Evolutionary conservation across 2,329 filamentous ascomycete genomes (phyloP), one percentile per base, ranked within the genome.

Genomic region (Rhynchosporium agropyri): DNA sequence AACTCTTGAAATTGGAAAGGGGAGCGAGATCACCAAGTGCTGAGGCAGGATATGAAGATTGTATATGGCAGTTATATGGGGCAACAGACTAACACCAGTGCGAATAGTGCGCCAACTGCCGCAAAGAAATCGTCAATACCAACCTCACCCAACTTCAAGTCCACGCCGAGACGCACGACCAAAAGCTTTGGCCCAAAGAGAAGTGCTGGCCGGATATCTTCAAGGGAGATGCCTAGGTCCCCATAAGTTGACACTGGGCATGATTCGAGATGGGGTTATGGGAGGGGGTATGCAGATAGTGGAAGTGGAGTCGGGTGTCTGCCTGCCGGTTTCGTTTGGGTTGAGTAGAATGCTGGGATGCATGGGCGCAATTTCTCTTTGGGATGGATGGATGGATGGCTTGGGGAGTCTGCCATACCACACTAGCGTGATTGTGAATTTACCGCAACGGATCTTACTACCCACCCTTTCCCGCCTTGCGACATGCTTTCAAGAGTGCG

Each of bases 161-260:
- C n/a, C 82, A 84, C 68, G 82, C 82, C 12, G 70, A 73, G 58
- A 84, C 80, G 4, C 82, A 84, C 69, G 76, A 79, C 65, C 74
- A 77, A 31, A 79, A 79, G 65, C 63, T 73, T 3, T 84, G 82
- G 82, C 74, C 81, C 0, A 84, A 83, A 77, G 81, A 84, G 77
- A 84, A 84, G 77, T 84, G 82, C 76, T 84, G 80, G 79, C 82
- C 82, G 2, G 80, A 80, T 58, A 63, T 67, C 36, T 64, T 66
- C 51, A 63, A 64, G 62, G 63, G 40, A 46, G 40, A 46, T n/a
- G 40, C 54, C n/a, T 57, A 57, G 26, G 33, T 31, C 26, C 20
- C 9, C 29, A n/a, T 5, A 28, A 57, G 15, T 56, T 54, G 54
- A 45, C 43, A 45, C 28, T 4, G 15, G 38, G 20, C 20, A 20